Percentiles rank a stretch among this genome's conserved stretches.
phyloP scores from a whole-genome alignment of 805 yeast species.

The Kuraishia ogatae region DNA sequence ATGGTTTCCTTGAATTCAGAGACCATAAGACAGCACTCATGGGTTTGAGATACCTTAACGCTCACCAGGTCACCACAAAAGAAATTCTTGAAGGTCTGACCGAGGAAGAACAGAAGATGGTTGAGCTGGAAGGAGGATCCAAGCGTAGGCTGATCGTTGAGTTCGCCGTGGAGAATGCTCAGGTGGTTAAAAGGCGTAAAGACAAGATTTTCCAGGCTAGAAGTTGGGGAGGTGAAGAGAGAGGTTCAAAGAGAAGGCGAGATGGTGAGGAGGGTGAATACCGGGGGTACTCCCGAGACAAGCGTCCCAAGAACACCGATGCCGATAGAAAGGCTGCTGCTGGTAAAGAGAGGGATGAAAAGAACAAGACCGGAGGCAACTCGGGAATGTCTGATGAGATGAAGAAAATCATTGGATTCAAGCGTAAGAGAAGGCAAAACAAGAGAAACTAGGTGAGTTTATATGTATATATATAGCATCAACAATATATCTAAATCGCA shows the following conservation, averaged over 20 bases:
- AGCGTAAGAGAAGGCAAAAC: slow-evolving; percentile 56
- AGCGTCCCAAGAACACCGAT: not conserved
- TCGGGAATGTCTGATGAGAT: slow-evolving; percentile 43
- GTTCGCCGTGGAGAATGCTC: slow-evolving; percentile 93
- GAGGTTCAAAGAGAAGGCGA: slow-evolving; percentile 17
- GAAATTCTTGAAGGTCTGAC: slow-evolving; percentile 67
- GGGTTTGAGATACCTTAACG: slow-evolving; percentile 97
- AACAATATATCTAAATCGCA: not conserved
- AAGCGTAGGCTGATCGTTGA: slow-evolving; percentile 83
- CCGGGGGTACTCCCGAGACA: slow-evolving; percentile 1
- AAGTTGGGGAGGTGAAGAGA: slow-evolving; percentile 9
- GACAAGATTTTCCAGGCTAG: slow-evolving; percentile 14
- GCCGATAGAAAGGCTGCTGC: slow-evolving; percentile 7
- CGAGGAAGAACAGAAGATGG: slow-evolving; percentile 56
- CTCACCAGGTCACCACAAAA: slow-evolving; percentile 67
- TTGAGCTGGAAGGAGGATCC: slow-evolving; percentile 42
- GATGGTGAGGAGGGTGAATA: slow-evolving; percentile 8
- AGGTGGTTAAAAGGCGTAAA: slow-evolving; percentile 79
- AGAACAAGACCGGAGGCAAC: slow-evolving; percentile 14
- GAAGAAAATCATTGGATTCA: slow-evolving; percentile 57
- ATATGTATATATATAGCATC: not conserved
- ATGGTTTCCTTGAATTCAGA: slow-evolving; percentile 88
- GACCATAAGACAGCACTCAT: slow-evolving; percentile 89
- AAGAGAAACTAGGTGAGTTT: slow-evolving; percentile 4
- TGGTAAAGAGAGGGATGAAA: slow-evolving; percentile 9